These are phyloP conservation scores for Cyclostephanos tholiformis DNA, from an alignment of 108 stramenopile genomes.

Conservation along the genomic window DNA sequence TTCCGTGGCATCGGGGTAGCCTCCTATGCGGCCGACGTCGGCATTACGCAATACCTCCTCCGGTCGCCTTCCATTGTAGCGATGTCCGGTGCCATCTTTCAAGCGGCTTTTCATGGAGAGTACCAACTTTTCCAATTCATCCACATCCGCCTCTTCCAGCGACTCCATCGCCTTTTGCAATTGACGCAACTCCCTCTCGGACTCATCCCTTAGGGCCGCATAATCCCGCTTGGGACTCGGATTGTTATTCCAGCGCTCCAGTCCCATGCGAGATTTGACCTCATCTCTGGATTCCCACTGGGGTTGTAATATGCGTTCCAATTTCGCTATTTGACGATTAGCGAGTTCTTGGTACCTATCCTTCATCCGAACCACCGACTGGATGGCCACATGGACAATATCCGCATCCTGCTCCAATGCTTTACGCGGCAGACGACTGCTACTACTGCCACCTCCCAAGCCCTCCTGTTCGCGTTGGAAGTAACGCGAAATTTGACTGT, in stretches of 20 bases:
- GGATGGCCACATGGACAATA: conserved; percentile 44
- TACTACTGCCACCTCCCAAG: not conserved
- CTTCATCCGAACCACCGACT: conserved; percentile 15
- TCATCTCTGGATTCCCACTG: conserved; percentile 57
- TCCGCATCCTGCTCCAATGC: conserved; percentile 37
- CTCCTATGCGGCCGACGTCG: conserved; percentile 12
- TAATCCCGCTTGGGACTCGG: conserved; percentile 40
- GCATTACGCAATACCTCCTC: not conserved
- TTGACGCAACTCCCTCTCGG: conserved; percentile 35
- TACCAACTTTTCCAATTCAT: conserved; percentile 16
- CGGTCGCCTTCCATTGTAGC: conserved; percentile 34
- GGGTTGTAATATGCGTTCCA: conserved; percentile 36
- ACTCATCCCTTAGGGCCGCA: conserved; percentile 30
- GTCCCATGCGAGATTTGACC: conserved; percentile 37
- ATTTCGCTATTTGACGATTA: conserved; percentile 4
- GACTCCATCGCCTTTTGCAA: conserved; percentile 31
- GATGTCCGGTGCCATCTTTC: too few relatives aligned
- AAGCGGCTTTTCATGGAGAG: not conserved
- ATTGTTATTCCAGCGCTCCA: conserved; percentile 58
- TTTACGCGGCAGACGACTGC: not conserved
- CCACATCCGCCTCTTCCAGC: conserved; percentile 8
- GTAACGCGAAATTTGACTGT: conserved; percentile 27
- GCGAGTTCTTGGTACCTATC: conserved; percentile 15
- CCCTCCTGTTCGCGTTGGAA: not conserved
- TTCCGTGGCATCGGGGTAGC: conserved; percentile 42